Conservation (phyloP, 2,329 filamentous ascomycete genomes). For the Biscogniauxia marginata region DNA sequence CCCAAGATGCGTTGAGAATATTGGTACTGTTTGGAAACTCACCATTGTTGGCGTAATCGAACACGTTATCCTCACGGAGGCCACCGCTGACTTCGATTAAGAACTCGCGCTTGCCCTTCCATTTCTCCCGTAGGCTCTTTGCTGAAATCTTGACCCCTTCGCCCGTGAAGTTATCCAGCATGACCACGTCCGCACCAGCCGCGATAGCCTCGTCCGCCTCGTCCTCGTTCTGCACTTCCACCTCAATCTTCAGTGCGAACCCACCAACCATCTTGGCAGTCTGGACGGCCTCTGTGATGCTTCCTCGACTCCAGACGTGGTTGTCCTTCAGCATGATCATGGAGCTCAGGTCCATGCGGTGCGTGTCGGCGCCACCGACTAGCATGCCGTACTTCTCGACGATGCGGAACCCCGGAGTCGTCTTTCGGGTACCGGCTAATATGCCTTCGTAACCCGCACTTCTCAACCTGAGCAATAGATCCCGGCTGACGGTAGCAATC, state of each 20-base stretch:
- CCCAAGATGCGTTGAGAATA: background rate
- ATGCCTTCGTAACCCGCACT: conserved; percentile 74
- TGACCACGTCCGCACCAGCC: conserved; percentile 91
- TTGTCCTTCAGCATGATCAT: conserved; percentile 99
- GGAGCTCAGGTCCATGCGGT: conserved; percentile 83
- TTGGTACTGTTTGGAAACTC: conserved; percentile 31
- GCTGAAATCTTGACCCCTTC: conserved; percentile 76
- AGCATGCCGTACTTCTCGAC: conserved; percentile 99
- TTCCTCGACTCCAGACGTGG: conserved; percentile 88
- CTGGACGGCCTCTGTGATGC: conserved; percentile 80
- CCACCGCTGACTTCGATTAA: conserved; percentile 92
- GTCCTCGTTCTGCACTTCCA: conserved; percentile 84
- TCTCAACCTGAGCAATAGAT: conserved; percentile 55
- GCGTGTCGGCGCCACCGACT: conserved; percentile 86
- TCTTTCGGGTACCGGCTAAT: conserved; percentile 94
- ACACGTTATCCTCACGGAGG: conserved; percentile 80
- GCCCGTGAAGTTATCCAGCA: conserved; percentile 93
- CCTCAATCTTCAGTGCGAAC: conserved; percentile 92
- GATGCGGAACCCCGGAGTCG: conserved; percentile 89
- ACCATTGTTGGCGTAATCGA: conserved; percentile 74
- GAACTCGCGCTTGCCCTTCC: conserved; percentile 71
- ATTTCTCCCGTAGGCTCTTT: conserved; percentile 72
- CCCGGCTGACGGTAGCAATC: conserved; percentile 69
- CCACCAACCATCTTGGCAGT: conserved; percentile 83
- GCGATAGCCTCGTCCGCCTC: conserved; percentile 90